Conservation (phyloP, 345 rosid genomes). For the Aurinia saxatilis region DNA sequence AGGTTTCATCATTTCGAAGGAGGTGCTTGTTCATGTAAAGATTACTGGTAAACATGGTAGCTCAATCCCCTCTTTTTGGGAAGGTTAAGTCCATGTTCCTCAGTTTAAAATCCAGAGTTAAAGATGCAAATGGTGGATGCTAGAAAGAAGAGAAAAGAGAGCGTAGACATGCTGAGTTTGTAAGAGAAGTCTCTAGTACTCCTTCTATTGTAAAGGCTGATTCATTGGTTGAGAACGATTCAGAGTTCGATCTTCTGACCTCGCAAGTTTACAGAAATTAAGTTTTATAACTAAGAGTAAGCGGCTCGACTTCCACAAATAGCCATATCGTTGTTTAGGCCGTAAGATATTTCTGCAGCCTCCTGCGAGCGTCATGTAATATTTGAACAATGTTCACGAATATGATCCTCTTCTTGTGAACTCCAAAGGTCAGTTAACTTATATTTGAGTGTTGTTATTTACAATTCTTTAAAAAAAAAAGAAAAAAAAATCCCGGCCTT, state of each 20-base stretch:
- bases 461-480: neutral
- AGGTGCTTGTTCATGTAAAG: slow-evolving; percentile 78
- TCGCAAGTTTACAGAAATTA: slow-evolving; percentile 26
- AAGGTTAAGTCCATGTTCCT: neutral
- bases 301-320: slow-evolving; percentile 19
- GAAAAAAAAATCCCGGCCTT: neutral
- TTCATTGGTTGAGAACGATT: slow-evolving; percentile 14
- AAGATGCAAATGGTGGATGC: slow-evolving; percentile 1
- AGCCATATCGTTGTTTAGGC: slow-evolving; percentile 23
- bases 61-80: neutral
- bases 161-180: neutral
- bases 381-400: slow-evolving; percentile 21
- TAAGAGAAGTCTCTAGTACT: slow-evolving; percentile 20
- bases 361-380: slow-evolving; percentile 24
- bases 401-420: slow-evolving; percentile 15
- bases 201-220: slow-evolving; percentile 8
- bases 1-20: slow-evolving; percentile 76
- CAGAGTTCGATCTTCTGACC: slow-evolving; percentile 18
- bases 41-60: slow-evolving; percentile 49
- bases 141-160: slow-evolving; percentile 8
- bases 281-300: slow-evolving; percentile 31
- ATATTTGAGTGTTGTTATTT: slow-evolving; percentile 6
- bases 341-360: slow-evolving; percentile 17
- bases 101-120: neutral
- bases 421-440: slow-evolving; percentile 21